A percentile compares a stretch with the other conserved stretches of the same genome.
These are phyloP conservation scores for Aechmea fasciata DNA, from an alignment of 176 grass and related monocot species.

Conservation along the genomic window DNA sequence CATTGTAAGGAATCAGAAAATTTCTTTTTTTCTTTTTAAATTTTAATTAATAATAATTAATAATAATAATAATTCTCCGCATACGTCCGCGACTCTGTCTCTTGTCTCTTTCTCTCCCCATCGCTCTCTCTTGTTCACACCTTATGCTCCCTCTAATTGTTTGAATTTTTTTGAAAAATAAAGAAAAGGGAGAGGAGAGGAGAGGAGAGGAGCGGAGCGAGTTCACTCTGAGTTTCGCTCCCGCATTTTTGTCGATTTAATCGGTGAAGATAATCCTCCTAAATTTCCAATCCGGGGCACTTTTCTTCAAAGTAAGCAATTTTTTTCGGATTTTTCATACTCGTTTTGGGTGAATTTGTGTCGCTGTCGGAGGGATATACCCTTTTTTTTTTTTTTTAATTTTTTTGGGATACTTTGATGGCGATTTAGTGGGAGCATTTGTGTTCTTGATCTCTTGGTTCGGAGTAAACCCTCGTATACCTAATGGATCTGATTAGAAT, in stretches of 20 bases:
- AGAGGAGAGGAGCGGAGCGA: no score
- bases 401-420: not conserved
- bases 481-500: not conserved
- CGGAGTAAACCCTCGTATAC: not conserved
- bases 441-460: not conserved
- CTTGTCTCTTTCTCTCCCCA: not conserved
- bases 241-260: no score
- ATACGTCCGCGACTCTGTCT: not conserved
- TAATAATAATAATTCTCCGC: not conserved
- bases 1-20: conserved; percentile 18
- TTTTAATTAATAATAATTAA: not conserved
- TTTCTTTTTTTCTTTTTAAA: conserved; percentile 10
- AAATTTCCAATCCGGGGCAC: no score
- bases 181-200: not conserved
- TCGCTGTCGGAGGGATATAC: no score
- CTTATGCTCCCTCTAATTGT: conserved; percentile 2
- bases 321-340: no score
- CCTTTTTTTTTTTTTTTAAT: not conserved
- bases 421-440: not conserved
- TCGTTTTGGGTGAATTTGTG: no score
- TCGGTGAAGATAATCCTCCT: no score
- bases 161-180: not conserved
- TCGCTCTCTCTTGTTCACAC: not conserved
- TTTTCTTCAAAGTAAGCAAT: no score
- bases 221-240: not conserved